Evolutionary conservation across 805 yeast species (phyloP).

Genomic region (Clavispora vitiphila): DNA sequence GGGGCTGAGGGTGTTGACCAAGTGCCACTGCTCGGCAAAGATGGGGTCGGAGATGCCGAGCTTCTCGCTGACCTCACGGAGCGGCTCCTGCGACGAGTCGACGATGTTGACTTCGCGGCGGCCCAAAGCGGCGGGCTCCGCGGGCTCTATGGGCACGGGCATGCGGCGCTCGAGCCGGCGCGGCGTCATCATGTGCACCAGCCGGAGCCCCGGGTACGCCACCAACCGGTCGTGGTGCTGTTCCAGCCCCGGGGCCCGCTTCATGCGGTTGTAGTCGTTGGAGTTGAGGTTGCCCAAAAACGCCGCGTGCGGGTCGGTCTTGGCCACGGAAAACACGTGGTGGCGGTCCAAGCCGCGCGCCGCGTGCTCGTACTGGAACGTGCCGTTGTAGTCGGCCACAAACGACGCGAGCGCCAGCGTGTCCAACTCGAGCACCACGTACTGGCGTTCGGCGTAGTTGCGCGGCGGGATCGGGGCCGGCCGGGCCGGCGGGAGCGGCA

Average conservation of each 20-base stretch:
- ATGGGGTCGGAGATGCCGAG: conserved; percentile 75
- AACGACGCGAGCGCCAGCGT: conserved; percentile 37
- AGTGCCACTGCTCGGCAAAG: conserved; percentile 87
- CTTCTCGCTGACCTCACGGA: conserved; percentile 43
- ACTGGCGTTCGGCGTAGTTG: conserved; percentile 48
- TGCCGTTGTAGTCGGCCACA: conserved; percentile 29
- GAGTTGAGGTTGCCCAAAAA: conserved; percentile 33
- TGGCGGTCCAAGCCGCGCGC: conserved; percentile 57
- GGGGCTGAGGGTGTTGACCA: conserved; percentile 65
- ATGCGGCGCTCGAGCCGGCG: conserved; percentile 50
- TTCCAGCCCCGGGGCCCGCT: conserved; percentile 24
- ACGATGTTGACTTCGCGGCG: conserved; percentile 16
- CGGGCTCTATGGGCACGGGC: conserved; percentile 42
- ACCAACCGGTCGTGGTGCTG: conserved; percentile 22
- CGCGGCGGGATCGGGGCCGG: conserved; percentile 17
- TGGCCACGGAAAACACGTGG: conserved; percentile 58
- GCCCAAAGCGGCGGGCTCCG: not conserved
- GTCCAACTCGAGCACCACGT: conserved; percentile 59
- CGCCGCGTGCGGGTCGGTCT: conserved; percentile 29
- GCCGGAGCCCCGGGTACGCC: conserved; percentile 28
- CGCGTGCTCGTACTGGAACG: conserved; percentile 53
- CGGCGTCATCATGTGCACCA: conserved; percentile 54
- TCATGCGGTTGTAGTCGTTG: conserved; percentile 21
- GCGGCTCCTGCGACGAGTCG: conserved; percentile 49
- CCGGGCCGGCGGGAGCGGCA: too few relatives aligned